phyloP scores from a whole-genome alignment of 345 rosid species.

The Laguncularia racemosa region DNA sequence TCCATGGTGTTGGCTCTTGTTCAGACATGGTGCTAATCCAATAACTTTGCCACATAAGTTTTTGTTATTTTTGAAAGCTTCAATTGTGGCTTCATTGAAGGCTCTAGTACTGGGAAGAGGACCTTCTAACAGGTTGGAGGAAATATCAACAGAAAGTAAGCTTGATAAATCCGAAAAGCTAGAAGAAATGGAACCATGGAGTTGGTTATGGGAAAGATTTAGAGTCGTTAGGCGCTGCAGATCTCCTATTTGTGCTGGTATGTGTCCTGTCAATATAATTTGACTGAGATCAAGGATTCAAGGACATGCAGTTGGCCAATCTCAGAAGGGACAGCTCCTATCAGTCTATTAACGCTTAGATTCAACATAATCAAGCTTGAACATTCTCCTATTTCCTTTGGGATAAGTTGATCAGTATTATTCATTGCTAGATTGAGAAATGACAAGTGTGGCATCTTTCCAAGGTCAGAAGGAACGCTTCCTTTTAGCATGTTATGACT shows the following conservation, averaged over 20 bases:
- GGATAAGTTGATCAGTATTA: constrained; percentile 3
- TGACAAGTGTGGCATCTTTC: not conserved
- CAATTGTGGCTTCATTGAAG: constrained; percentile 13
- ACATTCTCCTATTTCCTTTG: not conserved
- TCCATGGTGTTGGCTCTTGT: too few species aligned
- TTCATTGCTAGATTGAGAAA: constrained; percentile 7
- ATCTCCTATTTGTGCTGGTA: not conserved
- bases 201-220: constrained; percentile 7
- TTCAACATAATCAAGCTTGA: not conserved
- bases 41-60: constrained; percentile 17
- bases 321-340: constrained; percentile 1
- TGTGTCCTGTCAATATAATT: not conserved
- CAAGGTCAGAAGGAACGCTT: constrained; percentile 7
- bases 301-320: not conserved
- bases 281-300: constrained; percentile 4
- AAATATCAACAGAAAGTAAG: constrained; percentile 14
- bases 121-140: constrained; percentile 24
- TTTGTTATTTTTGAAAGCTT: constrained; percentile 8
- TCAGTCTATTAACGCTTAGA: constrained; percentile 7
- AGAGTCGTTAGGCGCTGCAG: not conserved
- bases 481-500: constrained; percentile 4
- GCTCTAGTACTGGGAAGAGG: constrained; percentile 18
- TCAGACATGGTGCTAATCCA: constrained; percentile 7
- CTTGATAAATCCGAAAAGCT: constrained; percentile 3
- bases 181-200: constrained; percentile 1